Evolutionary conservation across 208 protist species (phyloP).

Genomic region (Trypanosoma congolense): DNA sequence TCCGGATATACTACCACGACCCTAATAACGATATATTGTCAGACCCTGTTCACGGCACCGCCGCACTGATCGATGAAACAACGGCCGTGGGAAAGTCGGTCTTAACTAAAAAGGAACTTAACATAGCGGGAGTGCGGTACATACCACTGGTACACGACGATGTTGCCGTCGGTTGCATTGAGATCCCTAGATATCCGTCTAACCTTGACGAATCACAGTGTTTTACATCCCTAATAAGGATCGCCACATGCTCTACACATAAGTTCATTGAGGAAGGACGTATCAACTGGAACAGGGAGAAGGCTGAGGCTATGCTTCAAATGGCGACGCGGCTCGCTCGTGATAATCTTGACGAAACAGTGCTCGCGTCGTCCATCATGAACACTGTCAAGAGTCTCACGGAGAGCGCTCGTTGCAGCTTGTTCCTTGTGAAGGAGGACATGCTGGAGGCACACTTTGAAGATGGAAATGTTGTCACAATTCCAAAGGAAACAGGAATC

Average conservation of each 20-base stretch:
- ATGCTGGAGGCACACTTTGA: conserved; percentile 64
- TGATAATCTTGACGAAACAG: conserved; percentile 71
- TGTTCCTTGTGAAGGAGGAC: conserved; percentile 58
- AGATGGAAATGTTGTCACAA: conserved; percentile 54
- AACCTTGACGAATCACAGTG: neutral
- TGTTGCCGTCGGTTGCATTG: conserved; percentile 56
- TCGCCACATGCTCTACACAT: conserved; percentile 19
- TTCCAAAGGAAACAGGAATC: conserved; percentile 56
- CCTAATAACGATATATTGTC: conserved; percentile 43
- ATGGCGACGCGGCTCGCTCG: conserved; percentile 79
- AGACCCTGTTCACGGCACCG: conserved; percentile 59
- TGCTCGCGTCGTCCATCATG: conserved; percentile 72
- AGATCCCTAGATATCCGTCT: conserved; percentile 27
- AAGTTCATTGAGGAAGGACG: conserved; percentile 22
- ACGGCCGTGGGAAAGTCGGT: conserved; percentile 51
- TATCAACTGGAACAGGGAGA: conserved; percentile 37
- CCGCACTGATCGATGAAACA: conserved; percentile 34
- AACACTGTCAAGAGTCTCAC: conserved; percentile 68
- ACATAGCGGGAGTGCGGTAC: conserved; percentile 49
- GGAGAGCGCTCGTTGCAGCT: conserved; percentile 67
- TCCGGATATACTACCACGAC: conserved; percentile 39
- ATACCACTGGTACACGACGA: conserved; percentile 44
- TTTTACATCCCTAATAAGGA: conserved; percentile 25
- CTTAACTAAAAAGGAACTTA: conserved; percentile 27
- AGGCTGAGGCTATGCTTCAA: conserved; percentile 71